Base-by-base conservation (phyloP, 177 flowering plant species). In the Tripterygium wilfordii region DNA sequence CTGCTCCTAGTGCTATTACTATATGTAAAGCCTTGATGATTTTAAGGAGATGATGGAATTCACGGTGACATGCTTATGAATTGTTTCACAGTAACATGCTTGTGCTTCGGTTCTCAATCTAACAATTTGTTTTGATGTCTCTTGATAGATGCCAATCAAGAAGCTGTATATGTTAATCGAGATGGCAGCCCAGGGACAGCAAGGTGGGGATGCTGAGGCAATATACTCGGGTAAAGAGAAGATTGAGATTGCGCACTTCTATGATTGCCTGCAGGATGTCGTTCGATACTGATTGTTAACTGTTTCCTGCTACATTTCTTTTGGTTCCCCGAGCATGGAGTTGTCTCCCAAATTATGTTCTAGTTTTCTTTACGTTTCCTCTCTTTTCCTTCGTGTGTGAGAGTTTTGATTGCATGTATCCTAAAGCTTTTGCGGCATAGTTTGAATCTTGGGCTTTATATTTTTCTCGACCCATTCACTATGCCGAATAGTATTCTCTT, bases 161-260 rank as follows among this genome's bases (percentile, higher is more conserved):
- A 88, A 79, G 72, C 75, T 88, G 4, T 88, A 86, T 56, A 80
- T 84, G 91, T 62, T 88, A 48, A 62, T 88, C 51, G 95, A 85
- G 59, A 88, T 88, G 96, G 98, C 96, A 4, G 95, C 78, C 38
- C 96, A 91, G 46, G 98, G 96, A 15, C 80, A 68, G 40, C 51
- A 63, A 0, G 96, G 98, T 36, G 91, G 94, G 12, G 49, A 61
- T 18, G 76, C 96, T n/a, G 95, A 88, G 59, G 80, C 91, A 38
- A 79, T 88, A 52, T 83, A 74, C 49, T 74, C 88, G 4, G 96
- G 98, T 1, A 57, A 63, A 60, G 66, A 79, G 54, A 84, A 83
- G 68, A 86, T 92, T 14, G 53, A 68, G 46, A 67, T 92, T 24
- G 21, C 63, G 4, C 96, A 79, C 66, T 92, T 88, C 62, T 78